Percentiles rank a stretch among this genome's conserved stretches.
phyloP scores from a whole-genome alignment of 805 yeast genomes.

The Tetrapisispora fleetii region DNA sequence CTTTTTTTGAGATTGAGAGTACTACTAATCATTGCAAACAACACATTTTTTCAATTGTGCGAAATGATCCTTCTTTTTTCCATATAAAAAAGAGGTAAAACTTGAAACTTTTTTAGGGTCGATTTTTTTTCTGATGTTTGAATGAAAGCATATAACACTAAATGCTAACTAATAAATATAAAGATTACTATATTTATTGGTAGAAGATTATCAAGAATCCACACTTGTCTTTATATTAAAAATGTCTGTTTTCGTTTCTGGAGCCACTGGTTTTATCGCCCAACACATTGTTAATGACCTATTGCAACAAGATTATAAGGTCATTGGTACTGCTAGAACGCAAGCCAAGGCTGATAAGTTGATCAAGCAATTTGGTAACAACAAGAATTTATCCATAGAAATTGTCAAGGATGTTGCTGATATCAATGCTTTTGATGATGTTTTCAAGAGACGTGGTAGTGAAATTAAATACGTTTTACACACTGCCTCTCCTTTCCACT shows the following conservation, averaged over 20 bases:
- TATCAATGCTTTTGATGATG: slow-evolving; percentile 37
- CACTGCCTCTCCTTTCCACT: slow-evolving; percentile 40
- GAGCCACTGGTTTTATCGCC: slow-evolving; percentile 48
- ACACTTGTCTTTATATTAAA: not conserved
- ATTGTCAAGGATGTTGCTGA: slow-evolving; percentile 30
- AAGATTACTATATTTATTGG: too few species aligned
- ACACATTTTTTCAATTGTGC: too few species aligned
- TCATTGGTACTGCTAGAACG: slow-evolving; percentile 44
- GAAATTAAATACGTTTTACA: slow-evolving; percentile 40
- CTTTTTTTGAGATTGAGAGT: too few species aligned
- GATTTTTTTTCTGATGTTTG: too few species aligned
- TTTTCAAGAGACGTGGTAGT: slow-evolving; percentile 31
- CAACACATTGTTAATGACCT: slow-evolving; percentile 37
- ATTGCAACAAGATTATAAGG: slow-evolving; percentile 32
- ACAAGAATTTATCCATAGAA: slow-evolving; percentile 21
- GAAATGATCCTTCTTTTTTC: too few species aligned
- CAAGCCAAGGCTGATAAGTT: slow-evolving; percentile 35
- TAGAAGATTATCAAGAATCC: too few species aligned
- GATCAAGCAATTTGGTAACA: slow-evolving; percentile 23
- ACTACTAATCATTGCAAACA: too few species aligned
- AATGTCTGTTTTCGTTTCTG: slow-evolving; percentile 37
- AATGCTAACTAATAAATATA: too few species aligned
- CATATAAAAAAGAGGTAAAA: too few species aligned
- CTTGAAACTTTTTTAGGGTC: too few species aligned
- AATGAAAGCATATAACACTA: too few species aligned